These are phyloP conservation scores for Atkinsonella texensis DNA, from an alignment of 2,329 filamentous ascomycete genomes.

Conservation along the genomic window DNA sequence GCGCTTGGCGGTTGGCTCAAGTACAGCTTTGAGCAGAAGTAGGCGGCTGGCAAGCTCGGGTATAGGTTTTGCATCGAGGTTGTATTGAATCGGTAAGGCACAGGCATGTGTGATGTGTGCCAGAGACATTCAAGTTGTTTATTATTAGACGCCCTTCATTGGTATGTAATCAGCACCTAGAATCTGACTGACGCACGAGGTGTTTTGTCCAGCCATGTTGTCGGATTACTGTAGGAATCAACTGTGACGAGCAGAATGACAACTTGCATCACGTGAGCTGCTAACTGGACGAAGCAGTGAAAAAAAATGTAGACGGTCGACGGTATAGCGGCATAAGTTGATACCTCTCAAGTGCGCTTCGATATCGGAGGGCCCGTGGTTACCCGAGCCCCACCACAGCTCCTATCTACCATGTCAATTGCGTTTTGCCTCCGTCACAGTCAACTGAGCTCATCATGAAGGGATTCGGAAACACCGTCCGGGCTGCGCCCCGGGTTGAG, in stretches of 20 bases:
- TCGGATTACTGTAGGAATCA: not conserved
- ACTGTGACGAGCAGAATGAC: not conserved
- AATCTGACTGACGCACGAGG: not conserved
- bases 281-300: not conserved
- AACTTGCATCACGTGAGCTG: not conserved
- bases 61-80: not conserved
- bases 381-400: conserved; percentile 15
- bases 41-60: not conserved
- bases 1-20: conserved; percentile 60
- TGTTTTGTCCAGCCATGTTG: not conserved
- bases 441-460: conserved; percentile 15
- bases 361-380: conserved; percentile 16
- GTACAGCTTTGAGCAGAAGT: conserved; percentile 44
- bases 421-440: conserved; percentile 1
- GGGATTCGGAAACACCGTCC: conserved; percentile 18
- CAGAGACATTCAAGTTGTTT: not conserved
- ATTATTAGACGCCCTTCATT: not conserved
- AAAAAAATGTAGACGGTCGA: too few relatives aligned
- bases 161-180: conserved; percentile 1
- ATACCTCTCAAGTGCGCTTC: conserved; percentile 2
- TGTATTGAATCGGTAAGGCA: not conserved
- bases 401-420: conserved; percentile 4
- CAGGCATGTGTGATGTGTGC: not conserved
- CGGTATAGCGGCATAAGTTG: too few relatives aligned
- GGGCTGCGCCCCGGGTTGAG: conserved; percentile 18